A percentile compares a stretch with the other conserved stretches of the same genome.
Evolutionary conservation across 768 basidiomycete species (phyloP).

Genomic region (Cystobasidiopsis lactophilus): DNA sequence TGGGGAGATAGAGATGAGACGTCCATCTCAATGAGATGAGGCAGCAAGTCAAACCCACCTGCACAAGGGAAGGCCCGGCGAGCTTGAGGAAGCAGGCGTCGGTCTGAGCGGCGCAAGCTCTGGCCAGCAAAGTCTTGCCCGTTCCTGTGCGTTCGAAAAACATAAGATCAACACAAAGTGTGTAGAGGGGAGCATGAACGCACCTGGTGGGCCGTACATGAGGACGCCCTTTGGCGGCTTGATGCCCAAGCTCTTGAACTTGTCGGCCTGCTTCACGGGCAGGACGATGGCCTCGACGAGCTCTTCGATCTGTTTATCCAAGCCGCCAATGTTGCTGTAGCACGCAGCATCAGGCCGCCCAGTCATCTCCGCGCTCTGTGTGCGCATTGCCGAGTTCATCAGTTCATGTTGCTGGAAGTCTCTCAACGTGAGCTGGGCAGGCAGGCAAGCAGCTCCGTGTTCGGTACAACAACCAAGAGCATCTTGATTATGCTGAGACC

Average conservation of each 20-base stretch:
- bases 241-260: constrained; percentile 96
- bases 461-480: too few species aligned
- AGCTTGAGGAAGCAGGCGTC: constrained; percentile 96
- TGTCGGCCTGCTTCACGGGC: constrained; percentile 96
- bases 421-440: too few species aligned
- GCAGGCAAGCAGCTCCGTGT: background rate
- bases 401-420: too few species aligned
- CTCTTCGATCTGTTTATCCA: constrained; percentile 99
- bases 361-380: too few species aligned
- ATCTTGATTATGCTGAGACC: too few species aligned
- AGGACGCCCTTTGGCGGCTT: constrained; percentile 90
- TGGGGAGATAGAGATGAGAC: too few species aligned
- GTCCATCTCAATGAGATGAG: too few species aligned
- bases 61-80: constrained; percentile 89
- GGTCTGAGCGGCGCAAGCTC: constrained; percentile 93
- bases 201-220: constrained; percentile 97
- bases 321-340: constrained; percentile 87
- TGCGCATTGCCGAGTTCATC: too few species aligned
- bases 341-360: background rate
- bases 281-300: constrained; percentile 91
- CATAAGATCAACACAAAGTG: too few species aligned
- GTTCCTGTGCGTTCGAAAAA: too few species aligned
- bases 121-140: constrained; percentile 88
- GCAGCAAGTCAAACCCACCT: too few species aligned
- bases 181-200: too few species aligned